Evolutionary conservation across 2,329 filamentous ascomycete species (phyloP).

Genomic region (Arthrobotrys iridis): DNA sequence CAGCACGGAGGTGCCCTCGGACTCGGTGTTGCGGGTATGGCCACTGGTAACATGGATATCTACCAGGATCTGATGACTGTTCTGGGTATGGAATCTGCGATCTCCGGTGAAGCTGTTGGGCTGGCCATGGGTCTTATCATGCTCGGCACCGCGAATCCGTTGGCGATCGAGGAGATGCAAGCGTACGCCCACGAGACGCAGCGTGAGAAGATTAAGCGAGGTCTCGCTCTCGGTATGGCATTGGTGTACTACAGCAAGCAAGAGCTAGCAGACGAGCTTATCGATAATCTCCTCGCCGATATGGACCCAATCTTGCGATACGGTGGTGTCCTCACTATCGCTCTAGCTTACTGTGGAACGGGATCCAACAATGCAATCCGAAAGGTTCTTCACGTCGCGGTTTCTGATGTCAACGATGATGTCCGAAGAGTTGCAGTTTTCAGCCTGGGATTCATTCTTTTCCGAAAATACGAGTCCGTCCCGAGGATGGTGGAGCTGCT

Average conservation of each 20-base stretch:
- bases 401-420: conserved; percentile 98
- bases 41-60: conserved; percentile 86
- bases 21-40: conserved; percentile 97
- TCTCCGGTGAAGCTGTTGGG: conserved; percentile 96
- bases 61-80: conserved; percentile 91
- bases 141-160: conserved; percentile 95
- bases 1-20: conserved; percentile 96
- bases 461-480: conserved; percentile 95
- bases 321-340: conserved; percentile 98
- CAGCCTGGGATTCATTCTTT: conserved; percentile 97
- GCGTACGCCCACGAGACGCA: conserved; percentile 97
- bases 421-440: conserved; percentile 95
- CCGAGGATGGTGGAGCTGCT: conserved; percentile 98
- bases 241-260: conserved; percentile 98
- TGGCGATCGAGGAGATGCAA: conserved; percentile 94
- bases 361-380: conserved; percentile 99
- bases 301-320: conserved; percentile 93
- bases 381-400: conserved; percentile 91
- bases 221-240: conserved; percentile 94
- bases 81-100: conserved; percentile 89
- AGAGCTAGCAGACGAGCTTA: conserved; percentile 92
- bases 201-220: conserved; percentile 98
- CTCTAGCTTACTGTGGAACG: conserved; percentile 94
- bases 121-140: conserved; percentile 97
- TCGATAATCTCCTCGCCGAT: conserved; percentile 91